Evolutionary conservation across 129 eudicot genomes (phyloP), one percentile per base, ranked within the genome.

Genomic region (Erigeron canadensis): DNA sequence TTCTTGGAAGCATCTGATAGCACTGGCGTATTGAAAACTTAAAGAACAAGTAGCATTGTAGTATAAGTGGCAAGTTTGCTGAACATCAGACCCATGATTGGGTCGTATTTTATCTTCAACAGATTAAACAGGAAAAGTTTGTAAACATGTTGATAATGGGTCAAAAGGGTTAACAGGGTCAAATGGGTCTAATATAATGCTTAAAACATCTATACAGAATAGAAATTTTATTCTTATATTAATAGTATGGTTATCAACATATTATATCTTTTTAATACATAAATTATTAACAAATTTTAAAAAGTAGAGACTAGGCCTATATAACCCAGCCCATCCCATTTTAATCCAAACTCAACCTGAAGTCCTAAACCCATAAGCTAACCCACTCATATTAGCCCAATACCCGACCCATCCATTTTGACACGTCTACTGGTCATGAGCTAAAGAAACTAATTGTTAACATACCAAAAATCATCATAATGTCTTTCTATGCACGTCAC

Each of bases 401-500:
- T 50, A 50, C 56, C 56, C 19, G 15, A 42, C 46, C 10, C 2
- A 37, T 56, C 75, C 17, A 55, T 54, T 70, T 55, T 54, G 38
- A 53, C 75, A 70, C 5, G 55, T 55, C 42, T 16, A 21, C 34
- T 34, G 41, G 34, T 19, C 3, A 48, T 0, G 16, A 8, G 51
- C 42, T 13, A 69, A 39, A 72, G 46, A 38, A n/a, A 70, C 38
- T 34, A 19, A 65, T 34, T 18, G 50, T 39, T 22, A 65, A 65
- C 69, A 67, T 88, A 94, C 99, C 99, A 94, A 84, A 82, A 94
- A 79, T 89, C 86, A 70, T 94, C 97, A n/a, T 88, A 94, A 75
- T 94, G 99, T 58, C 96, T 87, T 81, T 94, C 97, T 67, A 94
- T 94, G 87, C 99, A 94, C 71, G 93, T 87, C 51, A 90, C 90